Evolutionary conservation across 768 basidiomycete species (phyloP).

Genomic region (Suillus decipiens): DNA sequence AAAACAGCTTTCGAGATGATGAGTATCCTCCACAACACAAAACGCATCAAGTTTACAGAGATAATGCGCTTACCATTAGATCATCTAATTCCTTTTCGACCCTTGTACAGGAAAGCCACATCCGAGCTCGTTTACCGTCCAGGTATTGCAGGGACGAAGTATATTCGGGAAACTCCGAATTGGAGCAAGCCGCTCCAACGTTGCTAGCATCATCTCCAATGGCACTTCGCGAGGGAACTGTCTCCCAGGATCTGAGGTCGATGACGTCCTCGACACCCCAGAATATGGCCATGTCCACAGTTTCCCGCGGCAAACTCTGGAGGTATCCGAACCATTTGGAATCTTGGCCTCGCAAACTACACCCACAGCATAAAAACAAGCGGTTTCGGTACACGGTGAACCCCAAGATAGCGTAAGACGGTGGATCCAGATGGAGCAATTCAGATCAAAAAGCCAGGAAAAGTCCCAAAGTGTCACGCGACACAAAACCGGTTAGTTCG

Average conservation of each 20-base stretch:
- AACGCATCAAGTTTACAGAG: conserved; percentile 14
- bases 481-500: conserved; percentile 13
- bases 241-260: conserved; percentile 19
- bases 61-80: conserved; percentile 27
- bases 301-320: conserved; percentile 55
- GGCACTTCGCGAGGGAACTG: conserved; percentile 12
- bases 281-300: conserved; percentile 61
- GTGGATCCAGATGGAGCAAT: neutral
- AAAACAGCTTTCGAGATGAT: neutral
- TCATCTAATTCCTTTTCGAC: conserved; percentile 27
- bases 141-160: conserved; percentile 21
- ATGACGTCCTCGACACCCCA: conserved; percentile 45
- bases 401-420: neutral
- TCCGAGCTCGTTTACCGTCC: conserved; percentile 33
- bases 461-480: neutral
- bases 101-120: conserved; percentile 38
- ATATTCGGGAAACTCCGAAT: conserved; percentile 11
- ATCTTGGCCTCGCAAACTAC: conserved; percentile 46
- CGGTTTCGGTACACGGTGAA: neutral
- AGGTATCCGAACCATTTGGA: conserved; percentile 71
- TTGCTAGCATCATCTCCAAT: conserved; percentile 7
- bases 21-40: neutral
- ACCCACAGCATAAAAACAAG: conserved; percentile 7
- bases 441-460: neutral
- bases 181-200: conserved; percentile 2